These are phyloP conservation scores for Ottelia alismoides DNA, from an alignment of 106 monocot species.

Conservation along the genomic window DNA sequence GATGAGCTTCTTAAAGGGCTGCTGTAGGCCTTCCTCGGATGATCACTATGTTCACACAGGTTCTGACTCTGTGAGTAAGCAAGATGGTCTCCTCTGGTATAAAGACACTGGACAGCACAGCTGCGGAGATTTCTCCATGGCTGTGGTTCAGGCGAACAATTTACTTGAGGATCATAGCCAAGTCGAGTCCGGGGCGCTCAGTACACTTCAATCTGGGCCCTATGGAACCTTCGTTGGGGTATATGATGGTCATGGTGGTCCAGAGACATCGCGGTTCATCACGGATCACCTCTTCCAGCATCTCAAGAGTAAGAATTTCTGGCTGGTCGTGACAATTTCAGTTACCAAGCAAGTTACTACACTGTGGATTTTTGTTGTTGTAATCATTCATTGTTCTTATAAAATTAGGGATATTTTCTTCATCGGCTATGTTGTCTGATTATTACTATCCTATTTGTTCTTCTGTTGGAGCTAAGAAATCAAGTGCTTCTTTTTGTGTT, in stretches of 20 bases:
- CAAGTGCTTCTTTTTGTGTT: no score
- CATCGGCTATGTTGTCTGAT: no score
- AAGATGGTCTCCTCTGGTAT: slow-evolving; percentile 21
- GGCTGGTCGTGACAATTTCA: no score
- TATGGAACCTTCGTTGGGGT: slow-evolving; percentile 17
- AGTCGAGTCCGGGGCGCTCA: slow-evolving; percentile 12
- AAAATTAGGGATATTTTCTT: no score
- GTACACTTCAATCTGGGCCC: slow-evolving; percentile 6
- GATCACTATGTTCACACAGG: slow-evolving; percentile 4
- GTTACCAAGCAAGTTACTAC: no score
- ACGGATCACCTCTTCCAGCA: slow-evolving; percentile 10
- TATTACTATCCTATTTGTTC: no score
- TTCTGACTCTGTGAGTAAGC: slow-evolving; percentile 4
- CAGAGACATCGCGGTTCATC: slow-evolving; percentile 10
- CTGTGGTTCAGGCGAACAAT: slow-evolving; percentile 17
- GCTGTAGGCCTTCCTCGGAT: slow-evolving; percentile 11
- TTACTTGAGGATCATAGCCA: slow-evolving; percentile 21
- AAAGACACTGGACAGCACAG: slow-evolving; percentile 9
- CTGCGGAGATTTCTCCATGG: slow-evolving; percentile 17
- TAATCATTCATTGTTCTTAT: no score
- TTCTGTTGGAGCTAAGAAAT: no score
- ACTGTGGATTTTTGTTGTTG: no score
- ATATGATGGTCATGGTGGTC: slow-evolving; percentile 21
- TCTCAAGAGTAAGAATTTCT: slow-evolving; percentile 9
- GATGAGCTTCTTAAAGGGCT: slow-evolving; percentile 10